These are phyloP conservation scores for Galerina sulciceps DNA, from an alignment of 768 basidiomycete species.

Conservation along the genomic window DNA sequence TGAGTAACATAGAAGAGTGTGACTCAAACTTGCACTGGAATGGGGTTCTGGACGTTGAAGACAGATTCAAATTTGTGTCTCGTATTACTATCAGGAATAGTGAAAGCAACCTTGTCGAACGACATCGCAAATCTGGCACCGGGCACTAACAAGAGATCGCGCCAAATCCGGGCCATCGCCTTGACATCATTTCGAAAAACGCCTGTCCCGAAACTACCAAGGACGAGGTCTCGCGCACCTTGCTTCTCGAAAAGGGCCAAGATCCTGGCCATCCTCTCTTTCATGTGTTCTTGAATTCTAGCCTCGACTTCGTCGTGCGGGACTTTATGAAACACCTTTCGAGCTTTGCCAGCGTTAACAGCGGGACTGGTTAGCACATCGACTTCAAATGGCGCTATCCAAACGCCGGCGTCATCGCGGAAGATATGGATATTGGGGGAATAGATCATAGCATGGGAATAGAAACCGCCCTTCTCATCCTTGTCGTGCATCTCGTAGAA, in stretches of 20 bases:
- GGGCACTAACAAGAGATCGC: constrained; percentile 52
- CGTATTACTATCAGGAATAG: constrained; percentile 37
- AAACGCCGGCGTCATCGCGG: constrained; percentile 59
- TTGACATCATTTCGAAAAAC: constrained; percentile 67
- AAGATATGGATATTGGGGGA: constrained; percentile 62
- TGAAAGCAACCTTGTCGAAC: constrained; percentile 70
- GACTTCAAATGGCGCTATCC: constrained; percentile 56
- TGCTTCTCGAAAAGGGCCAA: constrained; percentile 64
- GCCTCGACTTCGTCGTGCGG: constrained; percentile 19
- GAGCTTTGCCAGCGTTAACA: constrained; percentile 60
- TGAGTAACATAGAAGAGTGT: not conserved
- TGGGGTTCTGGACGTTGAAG: not conserved
- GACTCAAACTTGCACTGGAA: not conserved
- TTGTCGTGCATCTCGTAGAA: constrained; percentile 62
- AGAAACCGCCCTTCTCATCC: constrained; percentile 57
- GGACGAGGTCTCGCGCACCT: constrained; percentile 58
- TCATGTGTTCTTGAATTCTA: constrained; percentile 50
- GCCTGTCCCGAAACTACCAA: constrained; percentile 79
- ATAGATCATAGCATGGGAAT: constrained; percentile 77
- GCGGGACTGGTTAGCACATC: constrained; percentile 71
- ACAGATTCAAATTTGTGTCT: not conserved
- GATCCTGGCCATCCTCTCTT: constrained; percentile 71
- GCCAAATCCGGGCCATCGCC: constrained; percentile 66
- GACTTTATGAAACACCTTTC: constrained; percentile 24
- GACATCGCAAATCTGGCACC: constrained; percentile 56